Conservation (phyloP, 2,329 filamentous ascomycete genomes). For the Colletotrichum noveboracense region DNA sequence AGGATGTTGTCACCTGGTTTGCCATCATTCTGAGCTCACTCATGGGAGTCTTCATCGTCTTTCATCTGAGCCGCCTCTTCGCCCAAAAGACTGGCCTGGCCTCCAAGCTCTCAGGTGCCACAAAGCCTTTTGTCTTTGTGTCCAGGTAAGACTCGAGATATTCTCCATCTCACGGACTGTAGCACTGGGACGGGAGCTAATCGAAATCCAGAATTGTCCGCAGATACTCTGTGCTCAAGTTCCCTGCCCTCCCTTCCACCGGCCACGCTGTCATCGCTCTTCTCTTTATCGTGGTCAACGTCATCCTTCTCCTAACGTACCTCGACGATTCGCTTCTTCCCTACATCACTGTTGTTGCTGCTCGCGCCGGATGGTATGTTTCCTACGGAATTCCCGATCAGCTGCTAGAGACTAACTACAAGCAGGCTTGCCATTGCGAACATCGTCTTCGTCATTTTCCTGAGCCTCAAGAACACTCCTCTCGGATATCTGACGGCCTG, state of each 20-base stretch:
- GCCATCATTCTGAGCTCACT: slow-evolving; percentile 12
- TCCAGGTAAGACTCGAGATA: slow-evolving; percentile 12
- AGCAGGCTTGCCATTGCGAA: slow-evolving; percentile 49
- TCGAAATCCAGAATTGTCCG: slow-evolving; percentile 4
- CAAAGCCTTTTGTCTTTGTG: slow-evolving; percentile 5
- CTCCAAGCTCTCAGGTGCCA: not conserved
- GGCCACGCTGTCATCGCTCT: slow-evolving; percentile 35
- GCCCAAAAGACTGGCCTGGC: slow-evolving; percentile 2
- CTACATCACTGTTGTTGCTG: slow-evolving; percentile 37
- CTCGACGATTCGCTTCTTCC: slow-evolving; percentile 34
- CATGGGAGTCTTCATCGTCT: slow-evolving; percentile 8
- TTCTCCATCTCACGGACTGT: not conserved
- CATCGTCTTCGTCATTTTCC: slow-evolving; percentile 55
- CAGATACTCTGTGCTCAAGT: slow-evolving; percentile 13
- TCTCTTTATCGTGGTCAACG: slow-evolving; percentile 38
- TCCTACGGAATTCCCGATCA: not conserved
- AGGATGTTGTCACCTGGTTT: slow-evolving; percentile 28
- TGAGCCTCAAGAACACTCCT: slow-evolving; percentile 63
- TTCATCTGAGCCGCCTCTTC: slow-evolving; percentile 15
- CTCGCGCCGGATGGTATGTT: slow-evolving; percentile 43
- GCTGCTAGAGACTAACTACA: not conserved
- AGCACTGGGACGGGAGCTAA: not conserved
- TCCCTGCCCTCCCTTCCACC: slow-evolving; percentile 13
- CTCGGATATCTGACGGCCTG: slow-evolving; percentile 56
- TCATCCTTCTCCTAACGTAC: slow-evolving; percentile 36